Evolutionary conservation across 371 early-diverging fungal species (phyloP), one percentile per base, ranked within the genome.

Genomic region (Mortierella sp.): DNA sequence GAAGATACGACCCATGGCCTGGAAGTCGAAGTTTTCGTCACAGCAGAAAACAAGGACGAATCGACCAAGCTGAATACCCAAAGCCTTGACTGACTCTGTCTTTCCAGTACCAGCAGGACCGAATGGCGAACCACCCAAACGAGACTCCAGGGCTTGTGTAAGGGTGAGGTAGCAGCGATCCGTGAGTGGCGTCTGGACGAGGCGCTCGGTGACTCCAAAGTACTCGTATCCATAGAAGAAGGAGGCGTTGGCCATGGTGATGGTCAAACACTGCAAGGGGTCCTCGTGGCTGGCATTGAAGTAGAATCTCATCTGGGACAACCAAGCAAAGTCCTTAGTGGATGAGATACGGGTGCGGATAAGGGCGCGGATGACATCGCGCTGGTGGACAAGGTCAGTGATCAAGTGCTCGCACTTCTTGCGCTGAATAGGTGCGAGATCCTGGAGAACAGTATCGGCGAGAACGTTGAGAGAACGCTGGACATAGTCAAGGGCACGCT

Each of bases 1-100:
- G 84, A 99, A 99, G 78, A 99, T 99, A 88, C 99, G 97, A 70
- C 99, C 98, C 98, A 99, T 98, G 42, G 99, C 98, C 88, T 97
- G 98, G 94, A 99, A 99, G 91, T 99, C 99, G 90, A 99, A 99
- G 80, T 96, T 97, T 89, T 99, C 99, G 88, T 99, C 99, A 91
- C 99, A 99, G 90, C 99, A 99, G 88, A 99, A 99, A 31, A 99
- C 99, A 70, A 99, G 95, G 16, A 98, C 97, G 85, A 99, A 98
- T 42, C 98, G 95, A 24, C 99, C 99, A 16, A 99, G 91, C 80
- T 97, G 97, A 42, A 95, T 94, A 80, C 99, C 99, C 76, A 99
- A 92, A 1, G 99, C 98, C 88, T 99, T 99, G 78, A 99, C 99
- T 24, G 97, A 96, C 90, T 99, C 99, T 0, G 99, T 99, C 91